Evolutionary conservation across 106 monocot genomes (phyloP).

Genomic region (Dendrobium nobile): DNA sequence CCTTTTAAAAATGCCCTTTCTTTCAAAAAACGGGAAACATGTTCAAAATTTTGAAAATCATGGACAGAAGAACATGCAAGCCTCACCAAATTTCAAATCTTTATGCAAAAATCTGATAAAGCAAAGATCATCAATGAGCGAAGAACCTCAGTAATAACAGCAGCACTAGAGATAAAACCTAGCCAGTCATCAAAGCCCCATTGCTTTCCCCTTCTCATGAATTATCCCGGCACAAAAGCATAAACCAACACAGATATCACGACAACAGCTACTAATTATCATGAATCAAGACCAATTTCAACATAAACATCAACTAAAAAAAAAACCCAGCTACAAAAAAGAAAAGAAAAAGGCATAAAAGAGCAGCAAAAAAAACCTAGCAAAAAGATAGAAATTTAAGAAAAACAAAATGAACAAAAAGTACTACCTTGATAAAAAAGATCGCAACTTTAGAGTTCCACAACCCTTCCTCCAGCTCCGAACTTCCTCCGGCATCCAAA

Average conservation of each 20-base stretch:
- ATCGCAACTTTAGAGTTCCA: constrained; percentile 1
- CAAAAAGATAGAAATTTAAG: neutral
- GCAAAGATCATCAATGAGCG: neutral
- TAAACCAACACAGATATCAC: neutral
- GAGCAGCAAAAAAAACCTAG: neutral
- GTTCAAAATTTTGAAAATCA: neutral
- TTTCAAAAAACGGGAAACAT: neutral
- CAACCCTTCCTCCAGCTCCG: neutral
- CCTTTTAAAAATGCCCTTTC: neutral
- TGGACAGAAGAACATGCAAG: neutral
- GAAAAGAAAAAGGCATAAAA: neutral
- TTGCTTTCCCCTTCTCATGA: neutral
- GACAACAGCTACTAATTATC: neutral
- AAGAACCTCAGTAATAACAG: neutral
- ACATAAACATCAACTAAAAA: neutral
- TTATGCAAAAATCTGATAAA: neutral
- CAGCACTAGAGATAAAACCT: neutral
- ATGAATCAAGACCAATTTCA: neutral
- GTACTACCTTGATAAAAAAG: constrained; percentile 2
- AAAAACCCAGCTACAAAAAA: neutral
- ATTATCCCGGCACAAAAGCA: neutral
- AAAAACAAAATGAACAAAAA: neutral
- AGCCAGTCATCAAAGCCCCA: neutral
- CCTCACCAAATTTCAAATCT: neutral
- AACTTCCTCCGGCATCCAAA: neutral